Evolutionary conservation across 192 early-diverging fungal genomes (phyloP), one percentile per base, ranked within the genome.

Genomic region (Coemansia sp.): DNA sequence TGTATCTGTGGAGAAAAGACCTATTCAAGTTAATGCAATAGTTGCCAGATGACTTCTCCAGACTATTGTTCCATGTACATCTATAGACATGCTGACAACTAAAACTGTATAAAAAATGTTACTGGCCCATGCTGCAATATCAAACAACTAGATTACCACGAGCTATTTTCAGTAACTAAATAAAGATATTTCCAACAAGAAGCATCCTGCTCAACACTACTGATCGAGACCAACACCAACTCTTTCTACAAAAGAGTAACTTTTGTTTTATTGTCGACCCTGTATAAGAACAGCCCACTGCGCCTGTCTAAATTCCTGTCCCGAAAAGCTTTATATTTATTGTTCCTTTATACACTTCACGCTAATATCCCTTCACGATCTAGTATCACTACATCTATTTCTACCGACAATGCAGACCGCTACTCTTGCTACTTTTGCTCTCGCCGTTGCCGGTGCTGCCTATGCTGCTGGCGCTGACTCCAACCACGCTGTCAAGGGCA

Each of bases 381-480:
- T 28, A 22, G 28, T 52, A 52, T 18, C 56, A 12, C n/a, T 48
- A 22, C 17, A 10, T 8, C 38, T 14, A 20, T 30, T 10, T 48
- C 14, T 55, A 30, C 30, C 33, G 49, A 72, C 58, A 40, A 81
- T 81, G 78, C 72, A 81, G 73, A 75, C 69, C 61, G 49, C 67
- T 54, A 42, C 70, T 18, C 45, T 81, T 29, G 54, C 73, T 63
- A 67, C 70, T 51, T 49, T 75, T 61, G 78, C 68, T 18, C 67
- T 77, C 63, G 78, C 78, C 52, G 66, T 72, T 33, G 69, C 78
- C 16, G 73, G 73, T 56, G 64, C 73, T 40, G 73, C 78, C 40
- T 61, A 72, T 32, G 69, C 78, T n/a, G 73, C 78, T 45, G 63
- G 63, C 8, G 51, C 77, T 31, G 71, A 66, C 68, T 59, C 71